These are phyloP conservation scores for Thelonectria olida DNA, from an alignment of 2,329 filamentous ascomycete genomes.

Conservation along the genomic window DNA sequence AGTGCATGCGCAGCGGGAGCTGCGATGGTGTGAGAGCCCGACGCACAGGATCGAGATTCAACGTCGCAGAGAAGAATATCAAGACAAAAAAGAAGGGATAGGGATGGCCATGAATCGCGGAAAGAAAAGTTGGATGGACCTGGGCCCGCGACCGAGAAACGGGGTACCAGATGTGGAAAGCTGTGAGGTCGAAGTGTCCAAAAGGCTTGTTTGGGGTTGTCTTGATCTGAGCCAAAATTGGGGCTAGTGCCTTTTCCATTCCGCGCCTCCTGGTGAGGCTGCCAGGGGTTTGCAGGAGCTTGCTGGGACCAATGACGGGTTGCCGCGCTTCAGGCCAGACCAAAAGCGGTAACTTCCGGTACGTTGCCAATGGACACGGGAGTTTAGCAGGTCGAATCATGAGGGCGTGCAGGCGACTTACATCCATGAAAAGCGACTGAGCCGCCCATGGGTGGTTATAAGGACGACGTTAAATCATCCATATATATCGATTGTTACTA, in stretches of 20 bases:
- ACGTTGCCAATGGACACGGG: background rate
- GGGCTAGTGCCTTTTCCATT: conserved; percentile 29
- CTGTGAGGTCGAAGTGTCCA: conserved; percentile 34
- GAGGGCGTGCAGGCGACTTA: background rate
- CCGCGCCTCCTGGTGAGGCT: conserved; percentile 34
- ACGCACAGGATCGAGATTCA: background rate
- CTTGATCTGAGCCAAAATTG: conserved; percentile 28
- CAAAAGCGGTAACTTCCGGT: conserved; percentile 3
- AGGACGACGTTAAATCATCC: background rate
- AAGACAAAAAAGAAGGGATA: conserved; percentile 13
- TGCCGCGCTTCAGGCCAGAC: conserved; percentile 10
- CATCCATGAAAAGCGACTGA: background rate
- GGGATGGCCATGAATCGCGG: conserved; percentile 6
- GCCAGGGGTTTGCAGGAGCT: conserved; percentile 40
- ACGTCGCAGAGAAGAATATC: background rate
- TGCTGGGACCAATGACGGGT: conserved; percentile 20
- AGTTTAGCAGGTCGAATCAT: background rate
- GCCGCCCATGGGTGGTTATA: background rate
- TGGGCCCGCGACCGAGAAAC: conserved; percentile 10
- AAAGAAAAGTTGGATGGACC: conserved; percentile 10
- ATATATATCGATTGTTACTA: background rate
- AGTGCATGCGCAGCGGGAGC: conserved; percentile 22
- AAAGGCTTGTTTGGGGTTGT: conserved; percentile 32
- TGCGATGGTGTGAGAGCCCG: conserved; percentile 1
- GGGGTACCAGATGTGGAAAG: conserved; percentile 20